Evolutionary conservation across 352 stramenopile species (phyloP).

Genomic region (Phytophthora constricta): DNA sequence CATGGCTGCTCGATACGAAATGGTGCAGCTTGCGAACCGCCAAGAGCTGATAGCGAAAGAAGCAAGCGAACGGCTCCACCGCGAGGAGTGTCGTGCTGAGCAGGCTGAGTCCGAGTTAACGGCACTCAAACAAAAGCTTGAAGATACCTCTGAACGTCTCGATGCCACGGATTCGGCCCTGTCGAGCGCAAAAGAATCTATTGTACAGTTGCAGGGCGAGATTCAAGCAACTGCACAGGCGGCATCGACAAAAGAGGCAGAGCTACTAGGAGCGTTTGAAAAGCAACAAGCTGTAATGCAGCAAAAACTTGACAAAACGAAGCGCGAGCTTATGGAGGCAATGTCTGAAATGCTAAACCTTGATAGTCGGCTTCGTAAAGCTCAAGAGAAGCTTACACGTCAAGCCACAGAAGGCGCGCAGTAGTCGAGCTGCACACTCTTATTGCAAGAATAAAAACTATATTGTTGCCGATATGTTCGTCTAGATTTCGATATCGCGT

Average conservation of each 20-base stretch:
- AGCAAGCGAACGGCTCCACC: slow-evolving; percentile 33
- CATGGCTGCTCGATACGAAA: slow-evolving; percentile 82
- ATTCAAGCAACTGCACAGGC: slow-evolving; percentile 20
- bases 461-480: no score
- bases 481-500: slow-evolving; percentile 93
- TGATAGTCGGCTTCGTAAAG: slow-evolving; percentile 65
- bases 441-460: not conserved
- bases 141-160: slow-evolving; percentile 52
- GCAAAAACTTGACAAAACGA: slow-evolving; percentile 75
- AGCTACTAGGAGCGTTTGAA: slow-evolving; percentile 52
- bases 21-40: slow-evolving; percentile 59
- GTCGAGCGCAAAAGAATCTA: slow-evolving; percentile 38
- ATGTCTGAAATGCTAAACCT: slow-evolving; percentile 70
- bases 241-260: slow-evolving; percentile 42
- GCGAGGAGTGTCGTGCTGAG: slow-evolving; percentile 31
- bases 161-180: slow-evolving; percentile 47
- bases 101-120: slow-evolving; percentile 46
- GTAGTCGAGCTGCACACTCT: not conserved
- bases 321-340: slow-evolving; percentile 77
- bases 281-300: slow-evolving; percentile 54
- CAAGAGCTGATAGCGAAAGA: slow-evolving; percentile 46
- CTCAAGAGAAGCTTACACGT: slow-evolving; percentile 75
- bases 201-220: slow-evolving; percentile 37
- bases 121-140: slow-evolving; percentile 51
- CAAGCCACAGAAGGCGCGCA: slow-evolving; percentile 21